A percentile compares a stretch with the other conserved stretches of the same genome.
Evolutionary conservation across 495 filamentous ascomycete species (phyloP).

Genomic region (Mycothermus thermophilus): DNA sequence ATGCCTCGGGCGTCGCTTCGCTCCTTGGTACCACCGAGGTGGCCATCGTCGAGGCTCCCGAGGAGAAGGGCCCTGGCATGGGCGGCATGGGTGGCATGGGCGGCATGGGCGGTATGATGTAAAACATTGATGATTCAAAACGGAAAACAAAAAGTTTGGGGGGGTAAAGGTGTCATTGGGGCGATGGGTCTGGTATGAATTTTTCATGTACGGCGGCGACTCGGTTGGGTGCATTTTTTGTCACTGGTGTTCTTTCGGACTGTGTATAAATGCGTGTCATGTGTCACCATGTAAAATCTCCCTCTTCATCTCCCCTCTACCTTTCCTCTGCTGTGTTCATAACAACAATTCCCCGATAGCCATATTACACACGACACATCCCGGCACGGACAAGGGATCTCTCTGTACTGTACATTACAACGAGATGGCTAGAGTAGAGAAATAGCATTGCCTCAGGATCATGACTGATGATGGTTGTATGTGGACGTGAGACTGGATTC

Average conservation of each 20-base stretch:
- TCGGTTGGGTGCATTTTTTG: slow-evolving; percentile 19
- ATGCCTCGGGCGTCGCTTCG: slow-evolving; percentile 92
- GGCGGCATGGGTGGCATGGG: slow-evolving; percentile 44
- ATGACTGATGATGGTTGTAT: too few species aligned
- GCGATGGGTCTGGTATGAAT: slow-evolving; percentile 5
- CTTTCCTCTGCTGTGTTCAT: slow-evolving; percentile 14
- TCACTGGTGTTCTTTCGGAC: slow-evolving; percentile 20
- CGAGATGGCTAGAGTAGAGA: slow-evolving; percentile 20
- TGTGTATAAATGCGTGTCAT: too few species aligned
- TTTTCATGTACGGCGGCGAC: slow-evolving; percentile 22
- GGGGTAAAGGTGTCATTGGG: too few species aligned
- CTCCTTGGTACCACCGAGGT: slow-evolving; percentile 97
- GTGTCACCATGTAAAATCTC: too few species aligned
- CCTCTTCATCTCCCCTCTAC: slow-evolving; percentile 26
- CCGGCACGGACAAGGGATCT: too few species aligned
- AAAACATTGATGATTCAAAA: too few species aligned
- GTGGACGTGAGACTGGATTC: too few species aligned
- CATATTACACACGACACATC: too few species aligned
- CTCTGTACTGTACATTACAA: slow-evolving; percentile 21
- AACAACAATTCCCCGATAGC: slow-evolving; percentile 11
- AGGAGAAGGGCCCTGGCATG: slow-evolving; percentile 56
- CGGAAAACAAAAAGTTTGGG: slow-evolving; percentile 5
- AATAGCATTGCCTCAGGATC: too few species aligned
- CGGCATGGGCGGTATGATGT: slow-evolving; percentile 45
- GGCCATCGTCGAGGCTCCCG: slow-evolving; percentile 87